Evolutionary conservation across 768 basidiomycete genomes (phyloP).

Genomic region (Tephrocybe sp.): DNA sequence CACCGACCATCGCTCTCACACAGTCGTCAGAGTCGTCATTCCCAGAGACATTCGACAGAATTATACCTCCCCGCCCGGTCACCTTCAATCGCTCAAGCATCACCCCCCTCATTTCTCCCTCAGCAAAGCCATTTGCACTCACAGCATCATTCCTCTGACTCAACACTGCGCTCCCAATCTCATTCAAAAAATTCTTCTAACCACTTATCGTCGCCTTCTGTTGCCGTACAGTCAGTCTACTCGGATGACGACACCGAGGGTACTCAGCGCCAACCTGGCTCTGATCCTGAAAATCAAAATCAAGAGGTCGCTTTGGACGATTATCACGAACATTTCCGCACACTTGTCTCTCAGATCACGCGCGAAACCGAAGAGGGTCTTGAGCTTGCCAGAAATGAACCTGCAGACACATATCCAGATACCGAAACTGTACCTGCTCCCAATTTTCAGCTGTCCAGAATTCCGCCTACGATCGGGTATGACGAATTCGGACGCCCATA

Average conservation of each 20-base stretch:
- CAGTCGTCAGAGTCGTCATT: slow-evolving; percentile 12
- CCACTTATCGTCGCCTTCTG: slow-evolving; percentile 11
- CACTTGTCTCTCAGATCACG: slow-evolving; percentile 48
- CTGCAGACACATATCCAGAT: slow-evolving; percentile 23
- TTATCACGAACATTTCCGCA: slow-evolving; percentile 52
- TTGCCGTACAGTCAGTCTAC: slow-evolving; percentile 10
- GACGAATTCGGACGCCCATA: slow-evolving; percentile 50
- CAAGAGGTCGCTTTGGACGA: slow-evolving; percentile 37
- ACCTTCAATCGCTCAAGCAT: slow-evolving; percentile 16
- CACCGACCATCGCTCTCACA: slow-evolving; percentile 23
- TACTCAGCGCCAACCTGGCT: slow-evolving; percentile 1
- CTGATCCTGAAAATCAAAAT: slow-evolving; percentile 23
- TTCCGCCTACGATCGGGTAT: slow-evolving; percentile 35
- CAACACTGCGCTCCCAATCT: slow-evolving; percentile 19
- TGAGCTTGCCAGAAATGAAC: slow-evolving; percentile 33
- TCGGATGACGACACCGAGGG: slow-evolving; percentile 15
- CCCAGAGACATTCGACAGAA: slow-evolving; percentile 13
- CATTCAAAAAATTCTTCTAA: slow-evolving; percentile 19
- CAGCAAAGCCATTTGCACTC: slow-evolving; percentile 10
- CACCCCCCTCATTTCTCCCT: slow-evolving; percentile 6
- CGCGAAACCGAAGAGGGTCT: slow-evolving; percentile 54
- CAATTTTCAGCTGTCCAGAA: neutral
- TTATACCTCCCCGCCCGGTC: slow-evolving; percentile 17
- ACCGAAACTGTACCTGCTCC: neutral
- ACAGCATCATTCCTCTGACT: slow-evolving; percentile 19